These are phyloP conservation scores for Quercus ilex DNA, from an alignment of 306 rosid species.

Conservation along the genomic window DNA sequence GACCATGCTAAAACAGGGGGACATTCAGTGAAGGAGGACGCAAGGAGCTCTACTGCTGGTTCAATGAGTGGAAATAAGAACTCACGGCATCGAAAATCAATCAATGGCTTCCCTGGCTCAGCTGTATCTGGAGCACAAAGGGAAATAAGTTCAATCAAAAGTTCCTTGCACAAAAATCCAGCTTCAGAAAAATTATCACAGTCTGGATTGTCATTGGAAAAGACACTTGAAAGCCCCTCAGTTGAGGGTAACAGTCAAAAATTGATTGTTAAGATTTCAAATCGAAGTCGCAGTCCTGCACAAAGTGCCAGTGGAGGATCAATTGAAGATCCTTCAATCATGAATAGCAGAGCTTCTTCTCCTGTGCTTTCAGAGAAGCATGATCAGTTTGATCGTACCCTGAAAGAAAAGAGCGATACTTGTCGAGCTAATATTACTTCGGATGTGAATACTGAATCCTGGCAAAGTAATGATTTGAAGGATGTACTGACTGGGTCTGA, in stretches of 20 bases:
- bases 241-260: slow-evolving; percentile 52
- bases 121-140: slow-evolving; percentile 43
- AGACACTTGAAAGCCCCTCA: slow-evolving; percentile 41
- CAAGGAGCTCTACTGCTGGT: slow-evolving; percentile 67
- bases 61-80: slow-evolving; percentile 56
- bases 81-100: slow-evolving; percentile 61
- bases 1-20: slow-evolving; percentile 68
- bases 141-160: slow-evolving; percentile 53
- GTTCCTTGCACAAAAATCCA: slow-evolving; percentile 34
- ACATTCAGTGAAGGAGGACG: slow-evolving; percentile 60
- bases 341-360: slow-evolving; percentile 55
- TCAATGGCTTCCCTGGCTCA: slow-evolving; percentile 52
- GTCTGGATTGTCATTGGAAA: slow-evolving; percentile 40
- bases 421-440: slow-evolving; percentile 38
- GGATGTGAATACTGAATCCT: slow-evolving; percentile 43
- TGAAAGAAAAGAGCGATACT: slow-evolving; percentile 43
- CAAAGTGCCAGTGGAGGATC: slow-evolving; percentile 49
- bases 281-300: slow-evolving; percentile 57
- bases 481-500: slow-evolving; percentile 55
- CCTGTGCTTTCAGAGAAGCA: slow-evolving; percentile 49
- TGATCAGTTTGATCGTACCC: slow-evolving; percentile 49
- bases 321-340: slow-evolving; percentile 49
- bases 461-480: slow-evolving; percentile 52
- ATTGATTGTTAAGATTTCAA: slow-evolving; percentile 68
- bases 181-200: slow-evolving; percentile 30